Percentiles rank a stretch among this genome's conserved stretches.
Conservation (phyloP, 805 yeast genomes). For the Wickerhamiella alocasiicola region DNA sequence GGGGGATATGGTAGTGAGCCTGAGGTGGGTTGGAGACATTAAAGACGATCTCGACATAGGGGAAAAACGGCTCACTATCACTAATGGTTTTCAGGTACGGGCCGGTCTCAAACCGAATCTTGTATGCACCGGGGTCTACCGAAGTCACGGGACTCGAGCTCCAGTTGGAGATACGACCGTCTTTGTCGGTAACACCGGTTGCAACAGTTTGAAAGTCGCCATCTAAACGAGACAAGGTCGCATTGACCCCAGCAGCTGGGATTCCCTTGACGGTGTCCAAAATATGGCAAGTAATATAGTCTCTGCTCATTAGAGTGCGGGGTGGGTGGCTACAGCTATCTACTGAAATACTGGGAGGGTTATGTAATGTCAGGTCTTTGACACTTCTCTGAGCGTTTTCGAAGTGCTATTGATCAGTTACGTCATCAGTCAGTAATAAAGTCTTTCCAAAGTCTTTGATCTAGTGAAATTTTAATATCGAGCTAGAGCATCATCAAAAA, state of each 20-base stretch:
- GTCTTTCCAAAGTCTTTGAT: too few relatives aligned
- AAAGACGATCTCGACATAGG: conserved; percentile 72
- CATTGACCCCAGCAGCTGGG: conserved; percentile 69
- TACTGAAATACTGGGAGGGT: too few relatives aligned
- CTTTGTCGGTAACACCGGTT: conserved; percentile 55
- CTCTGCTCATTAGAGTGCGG: conserved; percentile 18
- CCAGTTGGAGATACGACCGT: conserved; percentile 75
- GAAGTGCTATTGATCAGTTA: too few relatives aligned
- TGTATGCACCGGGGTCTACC: conserved; percentile 53
- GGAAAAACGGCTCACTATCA: conserved; percentile 44
- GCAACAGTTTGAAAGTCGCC: conserved; percentile 38
- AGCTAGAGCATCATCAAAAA: too few relatives aligned
- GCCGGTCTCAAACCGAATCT: conserved; percentile 64
- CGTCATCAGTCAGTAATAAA: too few relatives aligned
- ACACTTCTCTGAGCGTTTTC: too few relatives aligned
- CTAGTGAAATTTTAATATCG: too few relatives aligned
- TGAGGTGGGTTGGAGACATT: conserved; percentile 55
- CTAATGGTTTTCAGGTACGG: conserved; percentile 38
- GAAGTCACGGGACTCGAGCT: conserved; percentile 19
- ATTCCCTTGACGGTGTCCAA: conserved; percentile 72
- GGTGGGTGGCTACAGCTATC: too few relatives aligned
- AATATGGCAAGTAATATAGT: conserved; percentile 79
- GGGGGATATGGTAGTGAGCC: conserved; percentile 80
- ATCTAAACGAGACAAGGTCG: conserved; percentile 32
- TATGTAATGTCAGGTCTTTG: too few relatives aligned